Evolutionary conservation across 495 filamentous ascomycete species (phyloP).

Genomic region (Tuber umbilicatum): DNA sequence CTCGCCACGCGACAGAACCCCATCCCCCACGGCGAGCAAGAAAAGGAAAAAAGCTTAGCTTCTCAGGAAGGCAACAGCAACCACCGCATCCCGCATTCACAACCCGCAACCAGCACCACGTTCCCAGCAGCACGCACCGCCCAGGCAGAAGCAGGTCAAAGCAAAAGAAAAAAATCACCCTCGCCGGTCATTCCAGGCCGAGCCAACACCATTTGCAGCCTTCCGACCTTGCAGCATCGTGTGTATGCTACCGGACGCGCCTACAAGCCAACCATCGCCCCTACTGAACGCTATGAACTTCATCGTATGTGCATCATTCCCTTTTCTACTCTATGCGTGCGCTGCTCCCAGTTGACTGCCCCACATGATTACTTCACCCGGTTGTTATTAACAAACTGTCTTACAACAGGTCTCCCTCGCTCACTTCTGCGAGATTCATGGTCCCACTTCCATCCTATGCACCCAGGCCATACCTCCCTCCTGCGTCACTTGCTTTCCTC

Average conservation of each 20-base stretch:
- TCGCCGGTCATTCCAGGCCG: neutral
- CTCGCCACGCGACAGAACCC: slow-evolving; percentile 31
- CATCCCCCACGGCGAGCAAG: slow-evolving; percentile 17
- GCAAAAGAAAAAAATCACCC: slow-evolving; percentile 4
- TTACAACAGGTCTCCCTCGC: slow-evolving; percentile 72
- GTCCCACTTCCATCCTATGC: slow-evolving; percentile 89
- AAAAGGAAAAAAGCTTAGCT: slow-evolving; percentile 23
- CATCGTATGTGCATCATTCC: slow-evolving; percentile 39
- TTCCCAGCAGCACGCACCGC: slow-evolving; percentile 7
- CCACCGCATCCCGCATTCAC: slow-evolving; percentile 8
- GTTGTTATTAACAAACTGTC: slow-evolving; percentile 25
- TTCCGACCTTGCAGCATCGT: slow-evolving; percentile 14
- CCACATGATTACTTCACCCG: slow-evolving; percentile 17
- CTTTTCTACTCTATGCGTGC: slow-evolving; percentile 17
- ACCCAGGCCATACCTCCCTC: slow-evolving; percentile 77
- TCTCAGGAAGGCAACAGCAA: slow-evolving; percentile 25
- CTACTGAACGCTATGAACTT: slow-evolving; percentile 41
- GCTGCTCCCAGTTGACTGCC: slow-evolving; percentile 7
- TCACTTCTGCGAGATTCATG: slow-evolving; percentile 94
- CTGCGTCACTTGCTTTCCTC: slow-evolving; percentile 65
- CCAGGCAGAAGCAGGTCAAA: slow-evolving; percentile 10
- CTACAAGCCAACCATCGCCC: slow-evolving; percentile 24
- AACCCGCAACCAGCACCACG: slow-evolving; percentile 10
- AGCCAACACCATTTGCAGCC: slow-evolving; percentile 24
- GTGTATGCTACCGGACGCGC: slow-evolving; percentile 14